A percentile compares a stretch with the other conserved stretches of the same genome.
Evolutionary conservation across 2,329 filamentous ascomycete genomes (phyloP).

Genomic region (Aspergillus latus): DNA sequence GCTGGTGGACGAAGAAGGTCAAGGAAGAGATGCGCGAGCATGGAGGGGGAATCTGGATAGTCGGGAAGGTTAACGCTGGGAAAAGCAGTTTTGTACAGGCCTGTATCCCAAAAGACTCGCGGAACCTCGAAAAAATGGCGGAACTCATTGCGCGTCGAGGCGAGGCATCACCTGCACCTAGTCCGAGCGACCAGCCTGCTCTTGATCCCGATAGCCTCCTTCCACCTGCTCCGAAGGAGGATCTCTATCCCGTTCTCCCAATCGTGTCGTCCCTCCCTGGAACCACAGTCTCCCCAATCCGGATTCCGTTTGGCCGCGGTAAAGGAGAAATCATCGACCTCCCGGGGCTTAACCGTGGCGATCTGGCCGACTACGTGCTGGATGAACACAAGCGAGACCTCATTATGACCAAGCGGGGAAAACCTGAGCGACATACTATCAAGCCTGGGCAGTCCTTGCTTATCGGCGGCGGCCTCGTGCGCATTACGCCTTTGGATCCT

Average conservation of each 20-base stretch:
- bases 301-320: conserved; percentile 81
- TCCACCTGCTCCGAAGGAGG: conserved; percentile 72
- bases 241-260: conserved; percentile 78
- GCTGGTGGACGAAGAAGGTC: conserved; percentile 87
- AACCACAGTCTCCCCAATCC: conserved; percentile 92
- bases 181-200: conserved; percentile 19
- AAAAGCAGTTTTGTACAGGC: conserved; percentile 90
- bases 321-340: conserved; percentile 91
- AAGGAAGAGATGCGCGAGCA: conserved; percentile 82
- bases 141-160: conserved; percentile 34
- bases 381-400: conserved; percentile 65
- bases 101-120: conserved; percentile 74
- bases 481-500: conserved; percentile 73
- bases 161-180: conserved; percentile 19
- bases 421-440: conserved; percentile 70
- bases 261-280: conserved; percentile 83
- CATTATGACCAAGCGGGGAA: conserved; percentile 75
- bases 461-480: conserved; percentile 79
- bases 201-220: conserved; percentile 56
- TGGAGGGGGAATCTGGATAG: conserved; percentile 88
- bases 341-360: conserved; percentile 75
- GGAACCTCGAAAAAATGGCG: conserved; percentile 43
- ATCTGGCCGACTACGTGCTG: conserved; percentile 69
- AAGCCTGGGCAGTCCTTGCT: conserved; percentile 78
- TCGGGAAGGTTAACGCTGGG: conserved; percentile 97